These are phyloP conservation scores for Paracoccidioides brasiliensis DNA, from an alignment of 2,329 filamentous ascomycete species.

Conservation along the genomic window DNA sequence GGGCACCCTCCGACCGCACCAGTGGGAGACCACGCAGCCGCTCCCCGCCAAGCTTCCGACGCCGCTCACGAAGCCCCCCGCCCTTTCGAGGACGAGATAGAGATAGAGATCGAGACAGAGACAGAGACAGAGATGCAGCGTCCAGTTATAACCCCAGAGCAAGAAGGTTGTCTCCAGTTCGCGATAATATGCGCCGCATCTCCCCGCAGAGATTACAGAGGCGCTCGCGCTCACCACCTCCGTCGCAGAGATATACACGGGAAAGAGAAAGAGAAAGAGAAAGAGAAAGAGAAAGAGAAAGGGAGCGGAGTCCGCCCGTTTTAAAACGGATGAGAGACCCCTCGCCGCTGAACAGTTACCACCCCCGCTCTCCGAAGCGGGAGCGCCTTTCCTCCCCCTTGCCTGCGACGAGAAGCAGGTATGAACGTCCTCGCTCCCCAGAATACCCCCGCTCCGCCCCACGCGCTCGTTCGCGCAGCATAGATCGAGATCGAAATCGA, in stretches of 20 bases:
- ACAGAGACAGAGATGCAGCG: conserved; percentile 19
- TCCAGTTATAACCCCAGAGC: conserved; percentile 22
- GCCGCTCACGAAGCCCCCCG: conserved; percentile 32
- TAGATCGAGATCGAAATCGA: conserved; percentile 24
- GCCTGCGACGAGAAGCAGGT: conserved; percentile 13
- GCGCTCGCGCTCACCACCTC: conserved; percentile 28
- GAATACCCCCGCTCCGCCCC: conserved; percentile 26
- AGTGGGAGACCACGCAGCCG: conserved; percentile 27
- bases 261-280: conserved; percentile 8
- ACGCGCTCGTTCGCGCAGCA: conserved; percentile 40
- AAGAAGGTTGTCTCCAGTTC: conserved; percentile 29
- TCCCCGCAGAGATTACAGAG: conserved; percentile 26
- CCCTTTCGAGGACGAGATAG: conserved; percentile 16
- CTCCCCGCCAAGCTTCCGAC: conserved; percentile 28
- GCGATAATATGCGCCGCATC: conserved; percentile 15
- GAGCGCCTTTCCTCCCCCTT: conserved; percentile 19
- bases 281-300: neutral
- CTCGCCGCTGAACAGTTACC: conserved; percentile 22
- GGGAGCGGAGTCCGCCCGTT: conserved; percentile 19
- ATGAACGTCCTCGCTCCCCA: conserved; percentile 27
- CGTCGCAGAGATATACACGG: conserved; percentile 17
- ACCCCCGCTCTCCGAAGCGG: conserved; percentile 21
- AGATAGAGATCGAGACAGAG: no score
- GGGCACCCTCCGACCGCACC: conserved; percentile 21
- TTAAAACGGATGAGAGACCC: conserved; percentile 25